Evolutionary conservation across 2,329 filamentous ascomycete species (phyloP).

Genomic region (Stachybotrys elegans): DNA sequence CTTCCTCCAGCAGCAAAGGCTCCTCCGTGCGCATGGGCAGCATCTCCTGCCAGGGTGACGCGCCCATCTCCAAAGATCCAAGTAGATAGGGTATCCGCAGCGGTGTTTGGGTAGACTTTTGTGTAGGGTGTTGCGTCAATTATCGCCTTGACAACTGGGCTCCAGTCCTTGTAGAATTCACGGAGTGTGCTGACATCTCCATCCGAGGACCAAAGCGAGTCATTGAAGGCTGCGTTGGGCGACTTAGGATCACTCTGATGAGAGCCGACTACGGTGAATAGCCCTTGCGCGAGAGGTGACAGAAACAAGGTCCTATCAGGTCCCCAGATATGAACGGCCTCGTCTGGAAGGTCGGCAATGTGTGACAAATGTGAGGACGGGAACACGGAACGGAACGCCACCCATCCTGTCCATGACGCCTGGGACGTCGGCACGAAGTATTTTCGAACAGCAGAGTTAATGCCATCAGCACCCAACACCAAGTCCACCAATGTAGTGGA

Average conservation of each 20-base stretch:
- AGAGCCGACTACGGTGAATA: slow-evolving; percentile 39
- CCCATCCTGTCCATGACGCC: slow-evolving; percentile 37
- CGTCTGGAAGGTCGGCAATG: slow-evolving; percentile 30
- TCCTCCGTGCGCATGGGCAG: slow-evolving; percentile 35
- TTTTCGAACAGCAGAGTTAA: slow-evolving; percentile 39
- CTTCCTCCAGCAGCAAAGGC: slow-evolving; percentile 35
- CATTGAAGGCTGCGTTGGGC: slow-evolving; percentile 20
- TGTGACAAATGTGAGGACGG: slow-evolving; percentile 31
- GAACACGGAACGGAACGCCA: slow-evolving; percentile 40
- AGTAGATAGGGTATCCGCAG: slow-evolving; percentile 30
- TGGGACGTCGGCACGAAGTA: slow-evolving; percentile 37
- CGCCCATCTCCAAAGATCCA: slow-evolving; percentile 31
- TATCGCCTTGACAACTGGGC: slow-evolving; percentile 32
- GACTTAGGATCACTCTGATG: slow-evolving; percentile 30
- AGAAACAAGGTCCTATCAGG: slow-evolving; percentile 25
- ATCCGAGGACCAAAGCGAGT: slow-evolving; percentile 31
- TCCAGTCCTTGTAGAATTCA: slow-evolving; percentile 36
- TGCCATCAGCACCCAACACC: slow-evolving; percentile 48
- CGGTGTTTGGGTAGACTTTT: slow-evolving; percentile 36
- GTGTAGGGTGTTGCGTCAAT: slow-evolving; percentile 34
- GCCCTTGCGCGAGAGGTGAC: slow-evolving; percentile 12
- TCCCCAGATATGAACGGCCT: slow-evolving; percentile 40
- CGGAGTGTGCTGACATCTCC: slow-evolving; percentile 30
- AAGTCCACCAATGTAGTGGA: slow-evolving; percentile 37
- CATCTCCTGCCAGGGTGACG: slow-evolving; percentile 33